Evolutionary conservation across 148 eudicot species (phyloP), one percentile per base, ranked within the genome.

Genomic region (Chenopodium album): DNA sequence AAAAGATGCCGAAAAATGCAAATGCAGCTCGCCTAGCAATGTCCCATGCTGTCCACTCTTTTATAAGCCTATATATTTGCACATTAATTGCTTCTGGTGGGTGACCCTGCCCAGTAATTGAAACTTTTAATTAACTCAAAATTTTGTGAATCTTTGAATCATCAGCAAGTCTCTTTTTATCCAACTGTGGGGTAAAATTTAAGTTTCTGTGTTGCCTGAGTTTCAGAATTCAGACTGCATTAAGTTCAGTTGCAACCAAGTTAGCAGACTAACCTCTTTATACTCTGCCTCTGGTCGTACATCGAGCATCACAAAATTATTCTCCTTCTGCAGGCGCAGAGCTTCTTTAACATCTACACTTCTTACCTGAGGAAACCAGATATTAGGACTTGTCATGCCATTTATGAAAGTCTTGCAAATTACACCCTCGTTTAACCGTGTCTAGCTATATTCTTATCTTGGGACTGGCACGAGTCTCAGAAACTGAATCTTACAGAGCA

Each of bases 31-130:
- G 87, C 85, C 99, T 92, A 52, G 99, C 94, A 29, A 97, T 94
- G 85, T 97, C 99, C 99, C 99, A 97, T 13, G 99, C 99, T n/a
- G 99, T 97, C 98, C 99, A 97, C 79, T 97, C 99, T 88, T 97
- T 97, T 88, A 97, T 97, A 75, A 97, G 98, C 81, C 99, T 87
- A 65, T 92, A 97, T 80, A 97, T 84, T 89, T 97, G 98, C 76
- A 90, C 98, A 81, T 97, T 97, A 16, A 97, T 87, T 50, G 99
- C 99, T 64, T 94, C 99, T 66, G 91, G 89, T 82, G 99, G 95
- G 90, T 97, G 99, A 47, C 83, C 97, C 99, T 97, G 78, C 48
- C 77, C 68, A 68, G 64, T 77, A 60, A 47, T 29, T 74, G 2
- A 73, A 74, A 73, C 67, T 6, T 83, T 16, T 46, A 41, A 64